A percentile compares a stretch with the other conserved stretches of the same genome.
Conservation (phyloP, 179 eudicot genomes). For the Nepenthes alata region DNA sequence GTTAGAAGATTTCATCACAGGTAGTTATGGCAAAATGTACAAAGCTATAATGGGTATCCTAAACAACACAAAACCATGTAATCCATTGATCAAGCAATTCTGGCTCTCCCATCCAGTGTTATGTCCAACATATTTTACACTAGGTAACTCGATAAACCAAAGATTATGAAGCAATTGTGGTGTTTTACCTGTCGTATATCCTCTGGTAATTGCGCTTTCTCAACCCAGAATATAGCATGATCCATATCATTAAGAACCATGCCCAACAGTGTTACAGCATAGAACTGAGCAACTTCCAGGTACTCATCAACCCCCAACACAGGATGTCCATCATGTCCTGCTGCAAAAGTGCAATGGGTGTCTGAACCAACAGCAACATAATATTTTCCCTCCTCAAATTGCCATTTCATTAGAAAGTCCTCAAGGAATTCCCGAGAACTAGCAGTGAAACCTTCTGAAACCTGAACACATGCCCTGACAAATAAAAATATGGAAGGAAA, state of each 20-base stretch:
- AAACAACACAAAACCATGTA: no score
- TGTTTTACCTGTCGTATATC: conserved; percentile 58
- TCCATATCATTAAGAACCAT: conserved; percentile 26
- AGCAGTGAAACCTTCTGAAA: conserved; percentile 33
- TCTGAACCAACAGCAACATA: conserved; percentile 17
- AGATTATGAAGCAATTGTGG: background rate
- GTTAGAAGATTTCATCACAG: no score
- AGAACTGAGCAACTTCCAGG: conserved; percentile 72
- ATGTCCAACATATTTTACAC: no score
- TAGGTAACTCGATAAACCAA: no score
- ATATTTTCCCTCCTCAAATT: conserved; percentile 27
- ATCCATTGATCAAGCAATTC: no score
- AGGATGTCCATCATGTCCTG: conserved; percentile 14
- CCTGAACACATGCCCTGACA: conserved; percentile 65
- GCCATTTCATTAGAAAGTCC: conserved; percentile 65
- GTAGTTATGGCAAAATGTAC: no score
- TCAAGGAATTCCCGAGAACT: conserved; percentile 50
- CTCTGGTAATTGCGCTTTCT: conserved; percentile 72
- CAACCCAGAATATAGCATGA: conserved; percentile 69
- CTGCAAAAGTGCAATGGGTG: conserved; percentile 6
- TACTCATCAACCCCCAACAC: conserved; percentile 46
- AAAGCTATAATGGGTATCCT: no score
- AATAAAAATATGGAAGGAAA: conserved; percentile 1
- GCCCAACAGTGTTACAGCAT: conserved; percentile 49
- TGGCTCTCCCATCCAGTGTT: no score